Base-by-base conservation (phyloP, 352 stramenopile species). In the Pseudoperonospora humuli region DNA sequence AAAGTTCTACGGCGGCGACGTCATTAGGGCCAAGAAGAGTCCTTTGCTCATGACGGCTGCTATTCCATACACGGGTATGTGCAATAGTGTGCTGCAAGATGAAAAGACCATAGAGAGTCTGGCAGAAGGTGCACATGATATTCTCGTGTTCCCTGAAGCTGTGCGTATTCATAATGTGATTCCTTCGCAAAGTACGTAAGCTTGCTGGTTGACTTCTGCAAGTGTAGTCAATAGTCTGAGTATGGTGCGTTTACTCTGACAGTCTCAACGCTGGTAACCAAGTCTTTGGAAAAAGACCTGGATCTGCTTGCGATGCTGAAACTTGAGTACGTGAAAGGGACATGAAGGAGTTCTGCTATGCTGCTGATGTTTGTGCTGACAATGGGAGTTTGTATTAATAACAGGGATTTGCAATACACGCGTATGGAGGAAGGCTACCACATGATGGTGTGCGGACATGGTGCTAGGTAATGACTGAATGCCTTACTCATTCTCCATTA, bases 361-460 rank as follows among this genome's bases (percentile, higher is more conserved):
- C 5, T 41, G 20, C 29, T 50, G 38, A 60, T 25, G 10, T 7
- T 47, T 33, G 21, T 8, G n/a, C 28, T 24, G 15, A 34, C 7
- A 5, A 39, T 24, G 36, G 6, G 1, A 32, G 45, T 10, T 29
- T 15, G 7, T 37, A 37, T 38, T 26, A 18, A 11, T 3, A 15
- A 26, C 35, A 82, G 70, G 7, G 65, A 76, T 3, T 32, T 84
- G 27, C 40, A 34, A 38, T 67, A 73, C 32, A 62, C 57, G 23
- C 40, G 39, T 2, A 45, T 84, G 43, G 65, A 67, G 7, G 14
- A 57, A 7, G 67, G 47, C 18, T 60, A 72, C 39, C 72, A 89
- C 57, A 69, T 86, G 56, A 64, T 89, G 43, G 75, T 80, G 18
- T 89, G 77, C 36, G 72, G 74, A 2, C 77, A 89, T 29, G 67